These are phyloP conservation scores for Colletotrichum godetiae DNA, from an alignment of 2,329 filamentous ascomycete genomes.

Conservation along the genomic window DNA sequence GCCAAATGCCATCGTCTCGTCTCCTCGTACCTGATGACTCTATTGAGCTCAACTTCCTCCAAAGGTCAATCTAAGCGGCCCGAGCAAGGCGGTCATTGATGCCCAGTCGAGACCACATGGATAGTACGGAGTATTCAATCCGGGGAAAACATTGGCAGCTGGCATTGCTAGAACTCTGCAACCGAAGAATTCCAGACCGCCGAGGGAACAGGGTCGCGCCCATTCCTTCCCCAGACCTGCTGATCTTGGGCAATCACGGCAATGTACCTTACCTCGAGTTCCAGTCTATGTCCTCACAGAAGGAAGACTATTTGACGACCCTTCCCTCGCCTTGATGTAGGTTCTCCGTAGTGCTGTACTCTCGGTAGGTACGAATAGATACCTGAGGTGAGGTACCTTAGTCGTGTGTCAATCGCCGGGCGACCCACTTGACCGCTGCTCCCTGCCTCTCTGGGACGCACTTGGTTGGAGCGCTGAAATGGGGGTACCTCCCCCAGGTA, in stretches of 20 bases:
- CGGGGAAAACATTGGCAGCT: not conserved
- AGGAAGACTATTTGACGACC: too few relatives aligned
- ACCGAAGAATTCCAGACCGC: not conserved
- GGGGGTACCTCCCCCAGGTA: not conserved
- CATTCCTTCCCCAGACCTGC: constrained; percentile 4
- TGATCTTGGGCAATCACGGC: not conserved
- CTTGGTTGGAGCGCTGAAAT: not conserved
- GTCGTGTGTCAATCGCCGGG: not conserved
- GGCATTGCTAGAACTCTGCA: not conserved
- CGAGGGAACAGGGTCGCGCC: not conserved
- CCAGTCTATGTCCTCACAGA: not conserved
- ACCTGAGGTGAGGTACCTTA: not conserved
- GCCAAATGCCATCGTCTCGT: not conserved
- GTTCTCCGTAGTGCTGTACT: too few relatives aligned
- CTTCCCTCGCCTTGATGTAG: too few relatives aligned
- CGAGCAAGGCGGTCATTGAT: not conserved
- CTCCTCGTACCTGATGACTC: not conserved
- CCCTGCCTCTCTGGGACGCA: not conserved
- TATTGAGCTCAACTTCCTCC: not conserved
- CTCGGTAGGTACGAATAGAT: not conserved
- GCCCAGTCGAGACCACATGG: not conserved
- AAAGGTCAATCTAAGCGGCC: not conserved
- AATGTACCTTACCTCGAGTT: not conserved
- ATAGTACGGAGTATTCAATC: not conserved
- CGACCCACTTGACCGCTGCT: not conserved